Evolutionary conservation across 257 asterid genomes (phyloP), one percentile per base, ranked within the genome.

Genomic region (Solanum gracilifrons): DNA sequence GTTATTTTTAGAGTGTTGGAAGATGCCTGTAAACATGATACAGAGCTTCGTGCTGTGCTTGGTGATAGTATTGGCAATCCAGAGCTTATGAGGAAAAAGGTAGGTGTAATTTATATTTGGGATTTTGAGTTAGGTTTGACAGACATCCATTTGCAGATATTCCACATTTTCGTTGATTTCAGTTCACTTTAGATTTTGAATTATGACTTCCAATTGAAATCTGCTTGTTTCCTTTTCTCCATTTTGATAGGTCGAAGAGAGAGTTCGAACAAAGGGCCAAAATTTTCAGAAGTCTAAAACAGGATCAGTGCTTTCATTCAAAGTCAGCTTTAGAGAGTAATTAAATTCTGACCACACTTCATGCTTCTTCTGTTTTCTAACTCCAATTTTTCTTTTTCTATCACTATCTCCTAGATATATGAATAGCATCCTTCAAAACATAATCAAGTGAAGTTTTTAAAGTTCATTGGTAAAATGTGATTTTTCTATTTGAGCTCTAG

Each of bases 281-380:
- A 92, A 93, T 87, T 92, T 95, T 87, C 92, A 93, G 72, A 95
- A 95, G 92, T 94, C 99, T 89, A 96, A 96, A 92, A 90, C 98
- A 1, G 98, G 98, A 90, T 95, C 99, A 36, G 94, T 96, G 86
- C 92, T 96, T 89, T 97, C 99, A 60, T 96, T 96, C 93, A 96
- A 96, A 96, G 99, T 96, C 92, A 96, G 97, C 99, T 96, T 96
- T 89, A 93, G 98, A 94, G 98, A 96, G 99, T 96, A 95, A 95
- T 89, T 88, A 39, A 41, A 83, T 86, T 87, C 88, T 58, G 60
- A 87, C 15, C 69, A 9, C 66, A 39, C 86, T 83, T 73, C 71
- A 68, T 68, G 84, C 51, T 85, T 87, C 85, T 16, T 58, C 12
- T 20, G 66, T 58, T 58, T 18, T 58, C 27, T 58, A 20, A 58